Evolutionary conservation across 345 rosid genomes (phyloP), one percentile per base, ranked within the genome.

Genomic region (Arabis alpina): DNA sequence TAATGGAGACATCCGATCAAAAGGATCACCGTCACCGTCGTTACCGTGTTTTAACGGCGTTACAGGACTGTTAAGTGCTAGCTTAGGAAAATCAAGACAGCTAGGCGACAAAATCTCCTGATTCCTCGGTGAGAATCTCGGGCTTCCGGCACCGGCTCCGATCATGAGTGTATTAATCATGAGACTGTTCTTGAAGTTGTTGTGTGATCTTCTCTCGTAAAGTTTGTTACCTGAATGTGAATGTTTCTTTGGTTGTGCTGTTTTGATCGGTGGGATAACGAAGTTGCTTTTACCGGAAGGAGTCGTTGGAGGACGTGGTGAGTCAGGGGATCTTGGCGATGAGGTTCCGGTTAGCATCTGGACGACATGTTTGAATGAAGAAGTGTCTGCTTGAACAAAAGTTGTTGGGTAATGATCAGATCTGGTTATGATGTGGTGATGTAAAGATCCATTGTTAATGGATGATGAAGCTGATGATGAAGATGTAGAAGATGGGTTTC

Each of bases 381-480:
- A 74, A 54, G 94, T 78, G 84, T 93, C 95, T 1, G 95, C 95
- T 67, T 93, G 98, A 53, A 93, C 97, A 61, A 93, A 93, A 65
- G 98, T 93, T 16, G 98, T 93, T 13, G 97, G 98, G 75, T 87
- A 88, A 59, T 94, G 93, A 79, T 96, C 91, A 85, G 96, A 89
- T 83, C 96, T 76, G 80, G 98, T 74, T 70, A 91, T 74, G 64
- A 92, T 80, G 76, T 78, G 81, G 48, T 80, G 87, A 73, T 66
- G 73, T 19, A 70, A 70, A 32, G 61, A 54, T 42, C 83, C 84
- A 61, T 76, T 73, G 79, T 27, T n/a, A 19, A 61, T 75, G 24
- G 74, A 55, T 65, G 72, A 70, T 0, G 72, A 71, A 56, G 63
- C 53, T 40, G 75, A 60, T 37, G 84, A 52, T 32, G 71, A 50